Evolutionary conservation across 2,329 filamentous ascomycete genomes (phyloP), one percentile per base, ranked within the genome.

Genomic region (Ustilaginoidea virens): DNA sequence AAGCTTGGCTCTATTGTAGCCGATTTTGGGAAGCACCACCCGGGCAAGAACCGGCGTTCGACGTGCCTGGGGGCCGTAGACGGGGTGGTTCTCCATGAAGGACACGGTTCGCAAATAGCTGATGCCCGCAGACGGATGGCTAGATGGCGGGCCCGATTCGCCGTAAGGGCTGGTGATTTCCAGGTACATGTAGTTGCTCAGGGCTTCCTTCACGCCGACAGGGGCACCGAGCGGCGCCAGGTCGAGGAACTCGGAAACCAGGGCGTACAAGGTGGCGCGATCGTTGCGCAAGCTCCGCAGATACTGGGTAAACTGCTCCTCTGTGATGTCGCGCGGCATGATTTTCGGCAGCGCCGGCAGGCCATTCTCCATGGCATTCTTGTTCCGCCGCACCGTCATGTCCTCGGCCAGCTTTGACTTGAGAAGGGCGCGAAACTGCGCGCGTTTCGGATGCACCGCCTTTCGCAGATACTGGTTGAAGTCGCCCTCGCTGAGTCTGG

Each of bases 171-270:
- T 53, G 7, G n/a, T n/a, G n/a, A n/a, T n/a, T n/a, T n/a, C n/a
- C n/a, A n/a, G n/a, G n/a, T n/a, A n/a, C n/a, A n/a, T n/a, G n/a
- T n/a, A n/a, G n/a, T n/a, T 35, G 9, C 38, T 34, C 25, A 48
- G 36, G 14, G 44, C 40, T 14, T 46, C 30, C 23, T 40, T 32
- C 18, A 47, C 32, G 21, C 48, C 47, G 15, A 47, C 39, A 10
- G 44, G 45, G 29, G 42, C 46, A 19, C 49, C 50, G 13, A 74
- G 44, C 1, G 69, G 69, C 2, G 67, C 66, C 11, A 78, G 60
- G 40, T 77, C 73, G 28, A 78, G 55, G 47, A 76, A 77, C 32
- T 61, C 56, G 42, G 69, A 62, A 25, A 77, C 64, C 23, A 67
- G 48, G 5, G 55, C 54, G 46, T 63, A 73, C 3, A 77, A 52